Percentiles rank a stretch among this genome's conserved stretches.
Conservation (phyloP, 169 alveolate species). For the Plasmodium knowlesi region DNA sequence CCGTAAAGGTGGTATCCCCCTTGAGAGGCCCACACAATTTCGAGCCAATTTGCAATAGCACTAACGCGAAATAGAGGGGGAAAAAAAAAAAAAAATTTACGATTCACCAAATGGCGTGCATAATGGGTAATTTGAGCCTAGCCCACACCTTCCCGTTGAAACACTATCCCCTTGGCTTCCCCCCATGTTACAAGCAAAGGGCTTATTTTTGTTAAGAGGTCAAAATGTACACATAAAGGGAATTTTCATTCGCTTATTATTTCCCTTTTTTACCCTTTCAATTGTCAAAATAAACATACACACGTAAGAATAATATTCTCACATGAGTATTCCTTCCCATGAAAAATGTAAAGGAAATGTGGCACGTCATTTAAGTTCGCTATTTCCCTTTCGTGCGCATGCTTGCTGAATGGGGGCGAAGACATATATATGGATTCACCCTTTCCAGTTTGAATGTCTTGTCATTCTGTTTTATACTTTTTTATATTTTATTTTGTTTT, state of each 20-base stretch:
- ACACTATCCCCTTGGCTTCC: not conserved
- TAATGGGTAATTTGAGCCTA: not conserved
- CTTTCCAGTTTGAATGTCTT: not conserved
- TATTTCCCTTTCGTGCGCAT: not conserved
- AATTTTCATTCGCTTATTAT: not conserved
- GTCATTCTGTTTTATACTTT: not conserved
- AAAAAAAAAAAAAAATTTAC: slow-evolving; percentile 1
- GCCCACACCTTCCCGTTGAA: not conserved
- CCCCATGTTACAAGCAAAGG: not conserved
- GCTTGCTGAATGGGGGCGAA: not conserved
- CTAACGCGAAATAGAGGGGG: not conserved
- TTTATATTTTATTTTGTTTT: not conserved
- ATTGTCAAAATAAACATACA: not conserved
- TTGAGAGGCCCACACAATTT: not conserved
- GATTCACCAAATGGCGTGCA: not conserved
- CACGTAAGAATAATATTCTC: not conserved
- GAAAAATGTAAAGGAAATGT: not conserved
- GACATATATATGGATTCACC: not conserved
- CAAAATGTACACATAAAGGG: not conserved
- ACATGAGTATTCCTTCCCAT: not conserved
- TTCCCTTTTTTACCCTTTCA: not conserved
- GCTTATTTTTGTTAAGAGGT: not conserved
- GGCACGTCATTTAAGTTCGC: not conserved
- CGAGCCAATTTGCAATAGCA: not conserved
- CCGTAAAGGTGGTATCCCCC: not conserved